Evolutionary conservation across 2,329 filamentous ascomycete species (phyloP), one percentile per base, ranked within the genome.

Genomic region (Chrysoporthe austroafricana): DNA sequence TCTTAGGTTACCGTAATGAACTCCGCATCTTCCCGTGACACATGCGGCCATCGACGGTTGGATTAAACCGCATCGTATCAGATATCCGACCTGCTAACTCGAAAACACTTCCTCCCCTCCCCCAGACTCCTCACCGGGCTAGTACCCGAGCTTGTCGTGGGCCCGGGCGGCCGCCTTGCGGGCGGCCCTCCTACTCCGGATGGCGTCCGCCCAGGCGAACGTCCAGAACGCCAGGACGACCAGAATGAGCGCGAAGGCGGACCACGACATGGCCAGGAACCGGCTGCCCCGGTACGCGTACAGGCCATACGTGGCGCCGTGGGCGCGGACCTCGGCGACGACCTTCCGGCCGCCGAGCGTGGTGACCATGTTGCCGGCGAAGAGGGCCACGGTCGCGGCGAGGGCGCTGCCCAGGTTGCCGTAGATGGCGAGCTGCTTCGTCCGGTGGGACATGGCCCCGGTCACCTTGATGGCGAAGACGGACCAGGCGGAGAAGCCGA

Each of bases 211-310:
- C 54, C 26, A 57, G 18, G 54, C 54, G 26, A 63, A 56, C 21
- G 50, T 56, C 83, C 84, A 86, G 72, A 80, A 84, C 2, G 78
- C 36, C 7, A 77, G 64, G 0, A 78, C 72, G 1, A 77, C 69
- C 5, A 79, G 73, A 79, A 85, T 84, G 69, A 82, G 74, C 6
- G 72, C 82, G 14, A 84, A 79, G 1, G 83, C 77, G 3, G 82
- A 77, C 84, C 84, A 86, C 3, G 79, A 79, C 60, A 86, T 72
- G 42, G 72, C 77, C 70, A 81, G 77, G 69, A 86, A 84, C 74
- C 81, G 80, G 58, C 64, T 71, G 14, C 85, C 85, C 16, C 75
- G 71, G 14, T 74, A 71, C 0, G 83, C 84, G 2, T 78, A 77
- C 42, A 87, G 76, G 50, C 84, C 84, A 9, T 83, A 75, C 1